Conservation (phyloP, 1,284 basidiomycete genomes). For the Boletus austroedulis region DNA sequence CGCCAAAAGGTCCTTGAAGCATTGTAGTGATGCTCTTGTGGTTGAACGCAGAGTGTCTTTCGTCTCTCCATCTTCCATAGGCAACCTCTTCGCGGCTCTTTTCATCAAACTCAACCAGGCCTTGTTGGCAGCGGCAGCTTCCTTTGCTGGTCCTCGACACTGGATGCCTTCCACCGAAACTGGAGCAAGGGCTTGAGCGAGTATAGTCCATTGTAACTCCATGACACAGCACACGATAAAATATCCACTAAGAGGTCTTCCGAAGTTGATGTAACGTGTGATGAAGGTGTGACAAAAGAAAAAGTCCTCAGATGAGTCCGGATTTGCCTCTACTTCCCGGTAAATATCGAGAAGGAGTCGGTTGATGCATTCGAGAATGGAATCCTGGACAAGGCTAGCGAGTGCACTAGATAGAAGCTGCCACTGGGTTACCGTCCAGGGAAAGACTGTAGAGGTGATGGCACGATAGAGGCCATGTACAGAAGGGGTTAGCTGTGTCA, state of each 20-base stretch:
- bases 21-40: slow-evolving; percentile 61
- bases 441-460: slow-evolving; percentile 72
- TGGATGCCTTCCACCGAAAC: slow-evolving; percentile 30
- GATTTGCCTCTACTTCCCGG: slow-evolving; percentile 46
- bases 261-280: slow-evolving; percentile 70
- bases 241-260: slow-evolving; percentile 81
- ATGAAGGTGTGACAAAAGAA: slow-evolving; percentile 70
- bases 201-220: slow-evolving; percentile 79
- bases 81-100: slow-evolving; percentile 43
- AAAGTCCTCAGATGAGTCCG: slow-evolving; percentile 28
- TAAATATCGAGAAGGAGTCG: slow-evolving; percentile 60
- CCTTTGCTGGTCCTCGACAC: slow-evolving; percentile 44
- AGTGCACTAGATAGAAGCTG: slow-evolving; percentile 52
- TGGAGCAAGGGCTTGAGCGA: slow-evolving; percentile 72
- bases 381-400: slow-evolving; percentile 55
- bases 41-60: slow-evolving; percentile 47
- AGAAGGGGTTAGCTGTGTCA: slow-evolving; percentile 76
- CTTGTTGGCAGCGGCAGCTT: slow-evolving; percentile 77
- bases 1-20: slow-evolving; percentile 67
- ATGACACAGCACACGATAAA: slow-evolving; percentile 84
- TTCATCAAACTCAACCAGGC: slow-evolving; percentile 73
- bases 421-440: slow-evolving; percentile 74
- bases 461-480: slow-evolving; percentile 88
- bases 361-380: slow-evolving; percentile 68
- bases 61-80: slow-evolving; percentile 38